These are phyloP conservation scores for Blastobotrys attinorum DNA, from an alignment of 805 yeast genomes.

Conservation along the genomic window DNA sequence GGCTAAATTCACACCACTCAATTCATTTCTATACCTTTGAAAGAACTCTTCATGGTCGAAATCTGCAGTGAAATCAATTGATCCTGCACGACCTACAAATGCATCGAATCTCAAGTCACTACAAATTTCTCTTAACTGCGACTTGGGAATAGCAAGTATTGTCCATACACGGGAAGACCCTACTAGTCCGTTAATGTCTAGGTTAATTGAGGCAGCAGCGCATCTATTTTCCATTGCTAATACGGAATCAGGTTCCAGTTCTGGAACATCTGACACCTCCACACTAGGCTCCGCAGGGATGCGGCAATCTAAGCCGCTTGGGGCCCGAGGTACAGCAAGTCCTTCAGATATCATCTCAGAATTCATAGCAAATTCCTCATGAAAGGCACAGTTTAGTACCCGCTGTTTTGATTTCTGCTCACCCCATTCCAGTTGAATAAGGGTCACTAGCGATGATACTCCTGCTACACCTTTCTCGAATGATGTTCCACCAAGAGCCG, in stretches of 20 bases:
- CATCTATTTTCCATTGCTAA: conserved; percentile 16
- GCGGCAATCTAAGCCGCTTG: not conserved
- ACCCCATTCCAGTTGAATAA: not conserved
- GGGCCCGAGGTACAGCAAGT: conserved; percentile 9
- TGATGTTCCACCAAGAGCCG: conserved; percentile 10
- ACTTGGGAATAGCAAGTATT: conserved; percentile 16
- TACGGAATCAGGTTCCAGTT: conserved; percentile 1
- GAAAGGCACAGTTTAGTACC: conserved; percentile 11
- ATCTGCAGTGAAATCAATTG: conserved; percentile 33
- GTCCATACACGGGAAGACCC: conserved; percentile 25
- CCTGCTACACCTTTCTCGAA: conserved; percentile 17
- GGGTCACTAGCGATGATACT: conserved; percentile 25
- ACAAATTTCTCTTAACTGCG: conserved; percentile 30
- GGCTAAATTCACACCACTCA: conserved; percentile 25
- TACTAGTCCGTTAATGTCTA: conserved; percentile 31
- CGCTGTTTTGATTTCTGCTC: not conserved
- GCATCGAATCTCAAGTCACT: conserved; percentile 33
- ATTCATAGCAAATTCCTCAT: conserved; percentile 9
- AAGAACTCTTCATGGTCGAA: conserved; percentile 32
- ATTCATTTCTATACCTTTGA: conserved; percentile 25
- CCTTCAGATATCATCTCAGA: conserved; percentile 20
- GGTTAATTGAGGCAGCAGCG: conserved; percentile 21
- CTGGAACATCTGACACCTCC: conserved; percentile 24
- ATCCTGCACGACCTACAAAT: conserved; percentile 29
- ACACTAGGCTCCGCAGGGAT: too few species aligned